Percentiles rank a stretch among this genome's conserved stretches.
These are phyloP conservation scores for Pyronema omphalodes DNA, from an alignment of 495 filamentous ascomycete genomes.

Conservation along the genomic window DNA sequence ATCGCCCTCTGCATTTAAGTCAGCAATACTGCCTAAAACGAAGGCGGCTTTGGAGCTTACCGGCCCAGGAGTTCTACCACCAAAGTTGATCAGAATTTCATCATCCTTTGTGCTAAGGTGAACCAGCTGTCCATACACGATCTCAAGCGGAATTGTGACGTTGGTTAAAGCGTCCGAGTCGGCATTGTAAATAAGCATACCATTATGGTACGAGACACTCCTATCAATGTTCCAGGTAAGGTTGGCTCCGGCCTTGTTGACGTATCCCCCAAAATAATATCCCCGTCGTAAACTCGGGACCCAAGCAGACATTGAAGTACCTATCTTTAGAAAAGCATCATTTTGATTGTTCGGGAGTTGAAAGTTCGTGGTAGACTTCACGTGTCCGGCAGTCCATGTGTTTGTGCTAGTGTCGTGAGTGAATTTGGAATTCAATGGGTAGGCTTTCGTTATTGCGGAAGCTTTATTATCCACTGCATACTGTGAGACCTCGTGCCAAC, in stretches of 20 bases:
- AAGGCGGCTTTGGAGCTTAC: not conserved
- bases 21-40: not conserved
- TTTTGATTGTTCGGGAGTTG: not conserved
- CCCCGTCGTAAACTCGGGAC: constrained; percentile 2
- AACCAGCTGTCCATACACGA: not conserved
- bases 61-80: not conserved
- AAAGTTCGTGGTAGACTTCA: not conserved
- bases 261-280: not conserved
- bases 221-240: not conserved
- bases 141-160: not conserved
- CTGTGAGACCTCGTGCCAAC: not conserved
- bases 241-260: not conserved
- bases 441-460: not conserved
- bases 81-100: constrained; percentile 6
- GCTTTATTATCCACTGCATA: not conserved
- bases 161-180: constrained; percentile 3
- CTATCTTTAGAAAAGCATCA: not conserved
- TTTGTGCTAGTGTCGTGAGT: not conserved
- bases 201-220: not conserved
- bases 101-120: constrained; percentile 1
- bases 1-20: not conserved
- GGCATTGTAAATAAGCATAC: constrained; percentile 2
- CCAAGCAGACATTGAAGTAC: constrained; percentile 2
- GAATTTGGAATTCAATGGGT: not conserved
- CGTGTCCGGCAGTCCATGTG: not conserved